Evolutionary conservation across 305 asterid genomes (phyloP), one percentile per base, ranked within the genome.

Genomic region (Ilex paraguariensis): DNA sequence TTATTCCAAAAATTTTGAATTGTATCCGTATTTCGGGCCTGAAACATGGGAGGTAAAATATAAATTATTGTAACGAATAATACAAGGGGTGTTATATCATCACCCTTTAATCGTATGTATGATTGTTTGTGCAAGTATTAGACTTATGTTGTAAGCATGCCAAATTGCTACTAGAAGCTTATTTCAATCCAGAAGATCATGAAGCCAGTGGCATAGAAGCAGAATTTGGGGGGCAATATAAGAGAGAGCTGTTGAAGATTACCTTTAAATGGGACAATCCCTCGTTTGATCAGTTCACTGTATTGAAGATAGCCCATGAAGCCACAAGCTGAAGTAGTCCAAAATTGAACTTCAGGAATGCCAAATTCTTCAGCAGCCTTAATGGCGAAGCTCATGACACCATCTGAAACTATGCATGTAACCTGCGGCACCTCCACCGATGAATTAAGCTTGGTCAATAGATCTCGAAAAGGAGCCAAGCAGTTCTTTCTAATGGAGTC

Each of bases 301-400:
- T 30, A 73, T 32, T 73, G 72, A 45, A 69, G 71, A 11, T 68
- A 76, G 7, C 77, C 82, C 63, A 67, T 70, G 55, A 70, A 77
- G 14, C 74, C 73, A 17, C 79, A 70, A 5, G 74, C 76, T 3
- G 74, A 77, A 32, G 77, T 68, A 3, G 79, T 77, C 72, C 79
- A 62, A 3, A 70, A 60, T n/a, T 52, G 75, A 2, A 65, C 56
- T 6, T 59, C 78, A 7, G 36, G 70, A 51, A 76, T 62, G 11
- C 70, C 78, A 52, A 72, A 53, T n/a, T 77, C 77, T 31, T 66
- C 67, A 2, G 71, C 77, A 14, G 65, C 79, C 62, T 64, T 59
- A 32, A 64, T 45, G 2, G 70, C 75, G 31, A 74, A 73, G 65
- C 70, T 73, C 82, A 73, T 64, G 28, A 55, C 13, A 10, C 82